A percentile compares a stretch with the other conserved stretches of the same genome.
phyloP scores from a whole-genome alignment of 164 flowering plant species.

The Tetracentron sinense region DNA sequence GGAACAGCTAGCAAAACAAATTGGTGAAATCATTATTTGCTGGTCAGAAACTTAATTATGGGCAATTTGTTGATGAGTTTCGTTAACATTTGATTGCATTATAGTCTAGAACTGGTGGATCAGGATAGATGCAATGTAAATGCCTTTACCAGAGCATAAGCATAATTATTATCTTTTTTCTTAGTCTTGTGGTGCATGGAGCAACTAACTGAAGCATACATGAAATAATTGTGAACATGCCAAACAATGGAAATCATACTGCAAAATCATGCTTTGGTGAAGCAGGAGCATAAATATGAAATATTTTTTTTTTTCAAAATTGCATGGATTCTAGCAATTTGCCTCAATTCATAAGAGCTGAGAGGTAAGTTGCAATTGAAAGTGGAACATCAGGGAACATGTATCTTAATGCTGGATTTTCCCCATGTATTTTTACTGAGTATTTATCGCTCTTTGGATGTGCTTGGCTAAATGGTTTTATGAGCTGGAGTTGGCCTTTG shows the following conservation, averaged over 20 bases:
- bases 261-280: not conserved
- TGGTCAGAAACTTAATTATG: not conserved
- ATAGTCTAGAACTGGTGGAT: not conserved
- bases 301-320: no score
- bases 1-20: not conserved
- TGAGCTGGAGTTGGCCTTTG: not conserved
- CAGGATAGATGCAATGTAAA: not conserved
- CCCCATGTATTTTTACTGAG: not conserved
- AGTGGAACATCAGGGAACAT: not conserved
- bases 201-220: not conserved
- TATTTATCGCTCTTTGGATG: not conserved
- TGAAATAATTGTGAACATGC: not conserved
- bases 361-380: no score
- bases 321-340: not conserved
- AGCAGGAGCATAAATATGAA: not conserved
- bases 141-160: not conserved
- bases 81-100: not conserved
- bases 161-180: no score
- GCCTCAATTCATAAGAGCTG: not conserved
- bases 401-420: not conserved
- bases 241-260: not conserved
- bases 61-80: not conserved
- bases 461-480: not conserved
- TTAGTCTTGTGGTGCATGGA: not conserved
- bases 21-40: not conserved